Evolutionary conservation across 345 rosid genomes (phyloP), one percentile per base, ranked within the genome.

Genomic region (Punica granatum): DNA sequence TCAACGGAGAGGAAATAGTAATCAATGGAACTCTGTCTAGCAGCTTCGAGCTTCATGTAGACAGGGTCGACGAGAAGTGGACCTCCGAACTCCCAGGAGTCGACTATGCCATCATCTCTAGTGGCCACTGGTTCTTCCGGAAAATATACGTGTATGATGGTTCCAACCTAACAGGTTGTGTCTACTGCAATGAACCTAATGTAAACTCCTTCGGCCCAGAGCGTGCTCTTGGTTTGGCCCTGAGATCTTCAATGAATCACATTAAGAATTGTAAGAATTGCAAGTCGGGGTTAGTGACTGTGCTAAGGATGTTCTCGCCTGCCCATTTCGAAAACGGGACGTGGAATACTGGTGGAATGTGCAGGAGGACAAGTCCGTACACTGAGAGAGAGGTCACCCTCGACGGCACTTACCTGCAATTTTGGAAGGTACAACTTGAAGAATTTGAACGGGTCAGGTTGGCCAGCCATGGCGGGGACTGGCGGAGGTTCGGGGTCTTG

Each of bases 301-400:
- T 90, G 26, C 3, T 87, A 18, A 79, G 98, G 84, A 90, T 95
- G 69, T 85, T 89, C 73, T 87, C 98, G 6, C 96, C 96, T 0
- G 83, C 94, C 0, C 98, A 90, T 75, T 93, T 93, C 14, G 94
- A 93, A 85, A 69, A 89, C 3, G 97, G 97, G 66, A 48, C 64
- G 30, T 90, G 98, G 98, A 72, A 90, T 72, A 87, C 86, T 0
- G 92, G 97, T 35, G 97, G 97, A 53, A 62, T 59, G 3, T 93
- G 96, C 75, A 74, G 73, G 3, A 81, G 89, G 74, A 87, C 84
- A 3, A 69, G 75, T 10, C 98, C 98, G 19, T 62, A 68, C 1
- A 59, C 69, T 0, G 80, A 74, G 44, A 12, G 21, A 2, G 63
- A 78, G 69, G 81, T 1, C 46, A 80, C 43, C 53, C 41, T 37